Base-by-base conservation (phyloP, 2,329 filamentous ascomycete genomes). In the Phyllosticta capitalensis region DNA sequence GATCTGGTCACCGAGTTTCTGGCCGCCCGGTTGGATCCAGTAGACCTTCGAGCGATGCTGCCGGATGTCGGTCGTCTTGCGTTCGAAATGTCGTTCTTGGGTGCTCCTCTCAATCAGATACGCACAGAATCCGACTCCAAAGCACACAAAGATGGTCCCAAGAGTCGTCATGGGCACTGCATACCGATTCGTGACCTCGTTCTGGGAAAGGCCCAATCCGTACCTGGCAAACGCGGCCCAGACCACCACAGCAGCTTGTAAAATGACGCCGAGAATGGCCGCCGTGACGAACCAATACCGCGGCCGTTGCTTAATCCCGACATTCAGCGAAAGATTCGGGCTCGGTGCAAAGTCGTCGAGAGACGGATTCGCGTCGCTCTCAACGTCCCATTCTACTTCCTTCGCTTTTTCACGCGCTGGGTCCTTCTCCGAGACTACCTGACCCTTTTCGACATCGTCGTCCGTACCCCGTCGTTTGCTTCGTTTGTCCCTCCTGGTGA, bases 1-100 rank as follows among this genome's bases (percentile, higher is more conserved):
- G 0, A 68, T 68, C 28, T 76, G 72, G 45, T 75, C 73, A 1
- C 73, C 73, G 5, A 74, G 66, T 12, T 63, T 54, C 20, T 76
- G 72, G 0, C 66, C 64, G 1, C 74, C 73, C 0, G 72, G 73
- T 38, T 76, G 73, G 0, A 75, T 51, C 74, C 73, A 75, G 59
- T 69, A 73, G 0, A 74, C 62, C 30, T 14, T 26, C 3, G 57
- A 48, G 67, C 71, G 57, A 65, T 70, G 66, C 64, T 10, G 63
- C 67, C 21, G 63, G 7, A 0, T n/a, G 20, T 45, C 10, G n/a
- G n/a, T n/a, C n/a, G n/a, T n/a, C n/a, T 38, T 38, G 12, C 9
- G 12, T 14, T 38, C 17, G 30, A 17, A 12, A 10, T 14, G 30
- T 51, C 49, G 19, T 51, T 20, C n/a, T 20, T n/a, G 17, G 10